Percentiles rank a stretch among this genome's conserved stretches.
These are phyloP conservation scores for Lasiosphaeria miniovina DNA, from an alignment of 495 filamentous ascomycete genomes.

Conservation along the genomic window DNA sequence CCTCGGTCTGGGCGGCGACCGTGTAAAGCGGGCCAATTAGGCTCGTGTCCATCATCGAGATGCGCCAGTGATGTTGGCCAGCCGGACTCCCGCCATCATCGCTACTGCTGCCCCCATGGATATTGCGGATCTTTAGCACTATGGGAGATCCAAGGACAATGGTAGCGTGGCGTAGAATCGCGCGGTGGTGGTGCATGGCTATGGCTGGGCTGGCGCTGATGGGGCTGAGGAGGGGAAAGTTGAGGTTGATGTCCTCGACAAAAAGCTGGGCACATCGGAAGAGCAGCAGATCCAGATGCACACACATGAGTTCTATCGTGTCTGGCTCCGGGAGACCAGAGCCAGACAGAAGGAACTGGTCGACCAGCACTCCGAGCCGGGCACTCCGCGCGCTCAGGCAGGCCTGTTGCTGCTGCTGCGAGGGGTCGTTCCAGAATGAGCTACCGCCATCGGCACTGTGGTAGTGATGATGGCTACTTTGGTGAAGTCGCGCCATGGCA, in stretches of 20 bases:
- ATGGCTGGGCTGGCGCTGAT: background rate
- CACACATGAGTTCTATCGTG: constrained; percentile 9
- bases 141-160: background rate
- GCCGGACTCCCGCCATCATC: background rate
- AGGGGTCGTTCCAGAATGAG: constrained; percentile 16
- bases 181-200: constrained; percentile 49
- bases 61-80: background rate
- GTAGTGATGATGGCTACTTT: constrained; percentile 1
- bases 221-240: background rate
- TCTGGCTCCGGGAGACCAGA: constrained; percentile 7
- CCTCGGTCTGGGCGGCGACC: constrained; percentile 9
- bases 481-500: constrained; percentile 19
- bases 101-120: background rate
- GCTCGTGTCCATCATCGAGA: constrained; percentile 15
- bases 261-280: constrained; percentile 60
- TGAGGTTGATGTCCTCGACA: constrained; percentile 25
- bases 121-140: background rate
- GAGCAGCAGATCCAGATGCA: constrained; percentile 26
- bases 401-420: constrained; percentile 14
- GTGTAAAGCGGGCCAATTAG: constrained; percentile 22
- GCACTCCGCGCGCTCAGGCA: constrained; percentile 15
- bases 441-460: background rate
- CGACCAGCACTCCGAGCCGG: constrained; percentile 12
- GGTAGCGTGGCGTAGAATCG: constrained; percentile 8
- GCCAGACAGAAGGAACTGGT: constrained; percentile 14